Evolutionary conservation across 345 rosid genomes (phyloP).

Genomic region (Moricandia arvensis): DNA sequence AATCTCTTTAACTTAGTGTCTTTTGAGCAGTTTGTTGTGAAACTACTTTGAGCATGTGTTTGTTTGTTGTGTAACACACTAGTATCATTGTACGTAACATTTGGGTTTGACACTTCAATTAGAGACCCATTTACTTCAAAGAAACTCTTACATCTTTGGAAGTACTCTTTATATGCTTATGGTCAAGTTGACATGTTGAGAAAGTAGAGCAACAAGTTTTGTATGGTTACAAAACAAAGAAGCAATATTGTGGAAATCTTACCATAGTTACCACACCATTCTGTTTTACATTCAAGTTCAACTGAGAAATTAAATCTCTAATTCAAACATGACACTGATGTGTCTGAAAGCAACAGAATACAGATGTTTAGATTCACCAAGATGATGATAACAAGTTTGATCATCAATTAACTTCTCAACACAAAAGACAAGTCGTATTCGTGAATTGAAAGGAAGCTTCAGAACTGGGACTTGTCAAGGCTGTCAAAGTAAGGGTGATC

Average conservation of each 20-base stretch:
- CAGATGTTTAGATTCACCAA: constrained; percentile 42
- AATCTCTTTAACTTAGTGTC: constrained; percentile 9
- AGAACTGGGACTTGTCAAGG: constrained; percentile 94
- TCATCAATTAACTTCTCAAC: background rate
- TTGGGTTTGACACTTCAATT: constrained; percentile 19
- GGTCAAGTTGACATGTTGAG: background rate
- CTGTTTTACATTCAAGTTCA: background rate
- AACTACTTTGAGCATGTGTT: constrained; percentile 22
- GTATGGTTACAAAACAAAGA: background rate
- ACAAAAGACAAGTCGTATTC: background rate
- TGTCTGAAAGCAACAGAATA: constrained; percentile 2
- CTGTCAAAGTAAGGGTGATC: constrained; percentile 88
- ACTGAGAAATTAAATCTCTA: constrained; percentile 6
- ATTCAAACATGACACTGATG: constrained; percentile 3
- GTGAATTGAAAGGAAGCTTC: constrained; percentile 25
- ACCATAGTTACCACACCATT: background rate
- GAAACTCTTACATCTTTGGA: background rate
- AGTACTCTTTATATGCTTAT: background rate
- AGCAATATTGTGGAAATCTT: background rate
- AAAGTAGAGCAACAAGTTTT: background rate
- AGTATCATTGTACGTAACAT: constrained; percentile 24
- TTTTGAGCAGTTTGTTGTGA: constrained; percentile 19
- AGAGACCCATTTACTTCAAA: constrained; percentile 2
- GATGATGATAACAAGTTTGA: constrained; percentile 42
- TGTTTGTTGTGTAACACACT: constrained; percentile 21